phyloP scores from a whole-genome alignment of 805 yeast species.

The Naumovozyma dairenensis region DNA sequence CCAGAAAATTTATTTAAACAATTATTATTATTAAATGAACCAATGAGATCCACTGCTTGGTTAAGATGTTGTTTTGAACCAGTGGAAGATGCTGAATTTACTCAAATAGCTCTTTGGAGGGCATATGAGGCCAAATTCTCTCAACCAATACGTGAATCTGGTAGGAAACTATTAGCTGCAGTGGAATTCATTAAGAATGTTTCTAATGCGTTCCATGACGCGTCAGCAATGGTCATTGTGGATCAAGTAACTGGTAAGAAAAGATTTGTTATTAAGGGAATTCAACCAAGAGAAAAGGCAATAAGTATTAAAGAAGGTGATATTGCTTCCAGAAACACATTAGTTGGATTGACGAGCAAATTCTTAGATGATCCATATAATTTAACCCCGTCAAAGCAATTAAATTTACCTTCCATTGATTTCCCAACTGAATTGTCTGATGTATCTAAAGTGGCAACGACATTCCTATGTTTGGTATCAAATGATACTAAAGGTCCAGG shows the following conservation, averaged over 20 bases:
- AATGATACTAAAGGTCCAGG: conserved; percentile 25
- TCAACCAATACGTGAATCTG: conserved; percentile 41
- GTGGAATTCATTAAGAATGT: conserved; percentile 95
- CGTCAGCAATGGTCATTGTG: conserved; percentile 86
- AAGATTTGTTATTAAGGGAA: conserved; percentile 87
- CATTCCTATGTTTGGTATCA: conserved; percentile 26
- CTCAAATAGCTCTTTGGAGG: conserved; percentile 93
- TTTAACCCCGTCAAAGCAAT: conserved; percentile 18
- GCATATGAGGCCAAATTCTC: conserved; percentile 84
- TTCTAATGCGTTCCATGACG: conserved; percentile 74
- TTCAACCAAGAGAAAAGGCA: conserved; percentile 68
- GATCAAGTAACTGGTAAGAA: conserved; percentile 53
- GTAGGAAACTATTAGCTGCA: conserved; percentile 70
- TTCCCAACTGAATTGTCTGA: conserved; percentile 26
- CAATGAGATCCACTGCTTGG: conserved; percentile 89
- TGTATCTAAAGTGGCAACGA: conserved; percentile 25
- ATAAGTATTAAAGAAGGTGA: conserved; percentile 41
- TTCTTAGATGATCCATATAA: conserved; percentile 12
- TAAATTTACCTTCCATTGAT: conserved; percentile 17
- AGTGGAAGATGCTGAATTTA: conserved; percentile 67
- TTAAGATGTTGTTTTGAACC: conserved; percentile 86
- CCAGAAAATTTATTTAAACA: conserved; percentile 46
- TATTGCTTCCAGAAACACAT: conserved; percentile 27
- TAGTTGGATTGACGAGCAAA: conserved; percentile 12
- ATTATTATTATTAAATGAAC: conserved; percentile 64